A percentile compares a stretch with the other conserved stretches of the same genome.
These are phyloP conservation scores for Cadophora luteo-olivacea DNA, from an alignment of 2,329 filamentous ascomycete genomes.

Conservation along the genomic window DNA sequence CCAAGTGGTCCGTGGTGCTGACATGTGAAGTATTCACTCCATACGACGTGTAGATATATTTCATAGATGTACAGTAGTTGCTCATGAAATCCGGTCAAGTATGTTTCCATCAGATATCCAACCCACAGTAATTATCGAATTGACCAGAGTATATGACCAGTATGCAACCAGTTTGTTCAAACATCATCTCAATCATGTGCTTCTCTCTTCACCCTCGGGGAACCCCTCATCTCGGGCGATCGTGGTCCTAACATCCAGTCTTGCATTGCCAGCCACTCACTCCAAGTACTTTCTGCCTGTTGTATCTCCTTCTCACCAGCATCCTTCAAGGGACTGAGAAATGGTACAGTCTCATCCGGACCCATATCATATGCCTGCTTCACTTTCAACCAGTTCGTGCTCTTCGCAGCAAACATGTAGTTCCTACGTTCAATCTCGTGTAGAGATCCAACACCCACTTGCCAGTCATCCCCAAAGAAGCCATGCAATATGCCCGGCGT, in stretches of 20 bases:
- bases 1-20: background rate
- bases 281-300: constrained; percentile 84
- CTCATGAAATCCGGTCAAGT: background rate
- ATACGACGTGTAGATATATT: background rate
- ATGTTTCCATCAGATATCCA: constrained; percentile 2
- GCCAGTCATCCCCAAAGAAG: constrained; percentile 97
- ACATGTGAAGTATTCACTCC: background rate
- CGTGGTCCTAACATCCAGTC: constrained; percentile 95
- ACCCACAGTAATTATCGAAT: constrained; percentile 4
- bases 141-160: background rate
- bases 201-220: constrained; percentile 34
- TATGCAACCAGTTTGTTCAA: background rate
- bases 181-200: constrained; percentile 21
- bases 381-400: constrained; percentile 85
- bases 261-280: constrained; percentile 94
- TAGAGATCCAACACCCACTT: constrained; percentile 76
- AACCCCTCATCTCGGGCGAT: constrained; percentile 26
- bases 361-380: constrained; percentile 91
- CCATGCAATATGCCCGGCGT: constrained; percentile 85
- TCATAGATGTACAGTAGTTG: constrained; percentile 7
- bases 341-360: constrained; percentile 83
- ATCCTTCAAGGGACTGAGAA: constrained; percentile 81
- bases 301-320: constrained; percentile 82
- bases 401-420: constrained; percentile 94
- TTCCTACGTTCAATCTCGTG: constrained; percentile 92